Percentiles rank a stretch among this genome's conserved stretches.
Evolutionary conservation across 495 filamentous ascomycete genomes (phyloP).

Genomic region (Hypoxylon crocopeplum): DNA sequence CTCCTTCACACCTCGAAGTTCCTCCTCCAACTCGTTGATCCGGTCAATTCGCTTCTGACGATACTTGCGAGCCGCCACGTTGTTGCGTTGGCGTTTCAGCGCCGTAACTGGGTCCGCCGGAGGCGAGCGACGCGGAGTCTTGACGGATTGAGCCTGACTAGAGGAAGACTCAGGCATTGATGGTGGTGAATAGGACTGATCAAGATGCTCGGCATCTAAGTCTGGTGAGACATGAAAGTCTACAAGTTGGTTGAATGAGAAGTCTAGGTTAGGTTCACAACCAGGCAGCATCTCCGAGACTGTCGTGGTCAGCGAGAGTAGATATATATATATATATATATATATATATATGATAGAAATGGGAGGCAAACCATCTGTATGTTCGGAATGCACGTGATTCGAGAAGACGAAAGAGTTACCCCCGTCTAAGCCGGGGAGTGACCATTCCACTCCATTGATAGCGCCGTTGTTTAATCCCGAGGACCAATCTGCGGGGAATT

Average conservation of each 20-base stretch:
- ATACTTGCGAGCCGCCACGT: slow-evolving; percentile 73
- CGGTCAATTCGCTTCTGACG: slow-evolving; percentile 73
- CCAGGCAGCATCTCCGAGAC: slow-evolving; percentile 25
- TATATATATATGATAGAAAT: not conserved
- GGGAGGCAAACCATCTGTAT: slow-evolving; percentile 32
- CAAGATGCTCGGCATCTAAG: slow-evolving; percentile 17
- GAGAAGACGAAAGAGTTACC: slow-evolving; percentile 32
- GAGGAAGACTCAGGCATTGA: slow-evolving; percentile 29
- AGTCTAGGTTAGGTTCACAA: slow-evolving; percentile 20
- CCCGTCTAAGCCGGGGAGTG: slow-evolving; percentile 36
- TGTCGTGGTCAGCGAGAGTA: slow-evolving; percentile 5
- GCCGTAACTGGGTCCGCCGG: slow-evolving; percentile 33
- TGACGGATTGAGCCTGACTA: slow-evolving; percentile 11
- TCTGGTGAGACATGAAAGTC: slow-evolving; percentile 11
- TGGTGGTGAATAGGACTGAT: slow-evolving; percentile 21
- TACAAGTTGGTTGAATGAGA: slow-evolving; percentile 29
- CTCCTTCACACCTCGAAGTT: slow-evolving; percentile 62
- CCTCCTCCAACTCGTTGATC: slow-evolving; percentile 66
- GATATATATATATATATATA: not conserved
- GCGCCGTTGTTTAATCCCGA: slow-evolving; percentile 22
- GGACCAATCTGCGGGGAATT: slow-evolving; percentile 35
- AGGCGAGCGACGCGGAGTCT: slow-evolving; percentile 31
- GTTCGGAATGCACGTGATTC: slow-evolving; percentile 28
- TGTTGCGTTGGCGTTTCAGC: slow-evolving; percentile 69
- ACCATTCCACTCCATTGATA: slow-evolving; percentile 33